A percentile compares a stretch with the other conserved stretches of the same genome.
Evolutionary conservation across 1,139 yeast species (phyloP).

Genomic region (Yamadazyma blattariae): DNA sequence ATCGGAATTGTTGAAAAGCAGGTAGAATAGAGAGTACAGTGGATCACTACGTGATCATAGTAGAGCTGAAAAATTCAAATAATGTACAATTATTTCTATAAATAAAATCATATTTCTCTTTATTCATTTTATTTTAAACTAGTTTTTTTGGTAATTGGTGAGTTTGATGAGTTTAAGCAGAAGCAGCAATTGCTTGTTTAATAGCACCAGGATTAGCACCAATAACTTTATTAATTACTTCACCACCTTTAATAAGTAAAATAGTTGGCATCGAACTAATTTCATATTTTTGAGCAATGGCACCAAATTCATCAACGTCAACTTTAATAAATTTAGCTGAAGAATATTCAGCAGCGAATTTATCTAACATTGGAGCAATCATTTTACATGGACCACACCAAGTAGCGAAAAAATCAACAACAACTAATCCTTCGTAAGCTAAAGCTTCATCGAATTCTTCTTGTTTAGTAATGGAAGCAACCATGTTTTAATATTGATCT

Average conservation of each 20-base stretch:
- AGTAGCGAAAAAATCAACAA: slow-evolving; percentile 81
- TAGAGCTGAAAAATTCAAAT: too few species aligned
- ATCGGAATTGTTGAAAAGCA: too few species aligned
- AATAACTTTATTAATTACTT: slow-evolving; percentile 68
- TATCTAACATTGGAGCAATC: slow-evolving; percentile 74
- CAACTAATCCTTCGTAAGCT: slow-evolving; percentile 56
- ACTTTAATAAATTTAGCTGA: slow-evolving; percentile 69
- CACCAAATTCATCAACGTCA: slow-evolving; percentile 54
- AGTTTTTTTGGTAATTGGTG: too few species aligned
- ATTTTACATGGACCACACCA: slow-evolving; percentile 97
- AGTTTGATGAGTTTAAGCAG: too few species aligned
- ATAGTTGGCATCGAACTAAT: slow-evolving; percentile 90
- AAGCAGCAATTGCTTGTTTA: slow-evolving; percentile 62
- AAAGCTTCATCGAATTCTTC: slow-evolving; percentile 65
- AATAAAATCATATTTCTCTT: too few species aligned
- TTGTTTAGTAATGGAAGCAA: slow-evolving; percentile 20
- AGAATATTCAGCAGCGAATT: slow-evolving; percentile 45
- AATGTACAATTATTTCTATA: too few species aligned
- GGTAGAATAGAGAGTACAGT: too few species aligned
- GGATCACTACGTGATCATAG: too few species aligned
- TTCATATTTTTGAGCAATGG: slow-evolving; percentile 72
- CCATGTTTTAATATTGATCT: slow-evolving; percentile 30
- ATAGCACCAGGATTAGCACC: slow-evolving; percentile 88
- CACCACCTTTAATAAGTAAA: slow-evolving; percentile 73
- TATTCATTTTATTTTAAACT: too few species aligned